Evolutionary conservation across 1,284 basidiomycete genomes (phyloP), one percentile per base, ranked within the genome.

Genomic region (Ceratobasidium sp.): DNA sequence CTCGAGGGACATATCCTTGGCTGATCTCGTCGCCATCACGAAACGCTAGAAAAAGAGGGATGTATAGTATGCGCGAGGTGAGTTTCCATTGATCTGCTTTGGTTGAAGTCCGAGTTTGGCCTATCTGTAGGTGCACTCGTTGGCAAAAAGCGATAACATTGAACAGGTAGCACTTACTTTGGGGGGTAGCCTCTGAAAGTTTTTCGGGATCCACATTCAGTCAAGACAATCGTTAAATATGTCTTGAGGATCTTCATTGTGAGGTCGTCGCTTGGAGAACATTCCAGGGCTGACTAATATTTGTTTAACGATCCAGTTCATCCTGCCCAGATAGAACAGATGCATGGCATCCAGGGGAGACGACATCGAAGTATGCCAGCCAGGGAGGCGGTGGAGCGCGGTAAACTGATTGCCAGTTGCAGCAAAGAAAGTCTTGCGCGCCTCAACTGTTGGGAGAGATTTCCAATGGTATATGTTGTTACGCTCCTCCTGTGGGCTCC

Each of bases 31-130:
- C 64, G 6, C 74, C 64, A 59, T 66, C 40, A 6, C 64, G 19
- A 2, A 76, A 37, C 3, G 64, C 74, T 2, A 76, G 9, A 25
- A 34, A 76, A 4, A 76, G 32, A 1, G 74, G 74, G 11, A 76
- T 25, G 49, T 29, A 57, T 22, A 76, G 29, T 1, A 76, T 34
- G 2, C 19, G n/a, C 1, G 74, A 19, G 1, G 29, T 67, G 1
- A 76, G 54, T 59, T 76, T 76, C 64, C 51, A 61, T 29, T 76
- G 74, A 46, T 76, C 64, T 19, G 74, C 74, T 25, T 76, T 76
- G 2, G 13, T 49, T 7, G 19, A 37, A 9, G 54, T 40, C 11
- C 37, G 49, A 5, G 74, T 67, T 32, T 76, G 74, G 2, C 74
- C 74, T 25, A 54, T 8, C 6, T 40, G 2, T 6, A 11, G 1